phyloP scores from a whole-genome alignment of 306 rosid genomes.

The Vigna mungo region DNA sequence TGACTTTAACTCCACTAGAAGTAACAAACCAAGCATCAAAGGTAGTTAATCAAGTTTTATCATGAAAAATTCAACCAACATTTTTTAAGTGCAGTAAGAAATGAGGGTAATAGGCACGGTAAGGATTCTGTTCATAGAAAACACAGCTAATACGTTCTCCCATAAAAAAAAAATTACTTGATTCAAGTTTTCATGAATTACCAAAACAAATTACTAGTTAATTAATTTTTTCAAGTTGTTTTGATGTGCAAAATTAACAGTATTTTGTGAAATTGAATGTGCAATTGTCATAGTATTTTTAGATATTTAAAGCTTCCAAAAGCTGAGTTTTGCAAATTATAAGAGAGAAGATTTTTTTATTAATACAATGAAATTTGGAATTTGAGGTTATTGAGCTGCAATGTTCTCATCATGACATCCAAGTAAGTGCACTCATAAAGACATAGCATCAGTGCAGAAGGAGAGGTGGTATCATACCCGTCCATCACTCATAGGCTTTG shows the following conservation, averaged over 20 bases:
- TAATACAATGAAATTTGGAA: neutral
- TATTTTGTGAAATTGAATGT: constrained; percentile 11
- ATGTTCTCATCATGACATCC: constrained; percentile 5
- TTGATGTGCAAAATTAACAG: constrained; percentile 15
- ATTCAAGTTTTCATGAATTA: constrained; percentile 13
- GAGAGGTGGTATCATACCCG: constrained; percentile 69
- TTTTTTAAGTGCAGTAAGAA: neutral
- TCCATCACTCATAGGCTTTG: constrained; percentile 89
- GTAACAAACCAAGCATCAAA: constrained; percentile 2
- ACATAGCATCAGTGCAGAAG: constrained; percentile 24
- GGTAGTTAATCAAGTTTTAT: neutral
- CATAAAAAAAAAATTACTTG: neutral
- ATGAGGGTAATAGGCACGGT: constrained; percentile 4
- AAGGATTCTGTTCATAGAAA: constrained; percentile 13
- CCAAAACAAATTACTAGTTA: constrained; percentile 5
- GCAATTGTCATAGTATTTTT: constrained; percentile 29
- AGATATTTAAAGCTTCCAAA: constrained; percentile 28
- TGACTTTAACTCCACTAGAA: neutral
- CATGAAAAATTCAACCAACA: constrained; percentile 18
- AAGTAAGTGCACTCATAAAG: constrained; percentile 22
- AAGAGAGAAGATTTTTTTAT: constrained; percentile 7
- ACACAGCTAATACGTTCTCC: neutral
- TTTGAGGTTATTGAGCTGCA: constrained; percentile 8
- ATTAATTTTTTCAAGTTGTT: neutral
- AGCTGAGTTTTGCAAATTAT: constrained; percentile 6